Conservation (phyloP, 2,329 filamentous ascomycete species). For the Grosmannia serpens region DNA sequence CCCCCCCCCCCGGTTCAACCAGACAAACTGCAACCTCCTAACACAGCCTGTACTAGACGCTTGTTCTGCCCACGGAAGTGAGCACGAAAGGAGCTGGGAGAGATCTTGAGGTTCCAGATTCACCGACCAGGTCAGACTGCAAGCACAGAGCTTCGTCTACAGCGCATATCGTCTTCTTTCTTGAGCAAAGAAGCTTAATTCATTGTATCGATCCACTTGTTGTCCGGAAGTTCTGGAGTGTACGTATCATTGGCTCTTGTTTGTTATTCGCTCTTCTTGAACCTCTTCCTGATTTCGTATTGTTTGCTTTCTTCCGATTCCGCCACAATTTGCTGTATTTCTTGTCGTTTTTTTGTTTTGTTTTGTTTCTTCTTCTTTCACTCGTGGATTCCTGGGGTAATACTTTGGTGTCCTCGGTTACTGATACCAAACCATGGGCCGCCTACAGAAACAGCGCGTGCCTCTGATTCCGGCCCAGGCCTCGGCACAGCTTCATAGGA, state of each 20-base stretch:
- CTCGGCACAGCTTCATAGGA: conserved; percentile 8
- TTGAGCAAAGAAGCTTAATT: conserved; percentile 9
- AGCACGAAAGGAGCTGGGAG: background rate
- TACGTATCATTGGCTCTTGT: conserved; percentile 39
- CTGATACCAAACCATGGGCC: conserved; percentile 12
- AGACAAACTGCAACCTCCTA: background rate
- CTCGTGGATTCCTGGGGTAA: background rate
- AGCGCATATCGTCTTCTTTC: conserved; percentile 20
- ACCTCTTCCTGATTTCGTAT: conserved; percentile 13
- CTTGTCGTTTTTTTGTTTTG: conserved; percentile 11
- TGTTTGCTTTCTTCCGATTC: conserved; percentile 7
- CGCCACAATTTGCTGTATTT: conserved; percentile 9
- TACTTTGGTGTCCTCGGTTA: conserved; percentile 9
- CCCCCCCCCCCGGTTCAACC: background rate
- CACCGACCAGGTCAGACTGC: conserved; percentile 23
- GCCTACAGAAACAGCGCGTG: conserved; percentile 12
- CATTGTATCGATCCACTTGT: conserved; percentile 14
- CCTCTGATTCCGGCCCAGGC: conserved; percentile 9
- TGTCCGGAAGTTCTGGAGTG: conserved; percentile 29
- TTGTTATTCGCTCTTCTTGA: conserved; percentile 9
- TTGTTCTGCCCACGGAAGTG: conserved; percentile 1
- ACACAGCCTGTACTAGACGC: conserved; percentile 1
- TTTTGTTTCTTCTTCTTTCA: conserved; percentile 9
- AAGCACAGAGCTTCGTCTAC: conserved; percentile 58
- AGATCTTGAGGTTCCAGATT: background rate